phyloP scores from a whole-genome alignment of 768 basidiomycete species.

The Termitomyces sp. region DNA sequence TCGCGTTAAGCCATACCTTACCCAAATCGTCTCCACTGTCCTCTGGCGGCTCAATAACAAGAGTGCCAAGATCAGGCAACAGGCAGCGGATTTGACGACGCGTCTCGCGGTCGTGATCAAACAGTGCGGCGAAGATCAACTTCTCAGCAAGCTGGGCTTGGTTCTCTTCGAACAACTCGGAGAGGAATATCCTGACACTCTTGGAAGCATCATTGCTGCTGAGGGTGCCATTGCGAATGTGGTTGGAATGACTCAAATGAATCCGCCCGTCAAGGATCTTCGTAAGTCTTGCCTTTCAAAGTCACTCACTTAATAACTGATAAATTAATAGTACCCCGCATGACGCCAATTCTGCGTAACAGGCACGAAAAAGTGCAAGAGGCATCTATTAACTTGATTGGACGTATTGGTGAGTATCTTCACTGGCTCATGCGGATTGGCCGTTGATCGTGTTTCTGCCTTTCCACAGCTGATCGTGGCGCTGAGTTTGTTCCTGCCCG shows the following conservation, averaged over 20 bases:
- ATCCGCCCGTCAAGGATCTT: constrained; percentile 98
- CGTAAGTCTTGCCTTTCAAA: constrained; percentile 51
- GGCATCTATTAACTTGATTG: constrained; percentile 98
- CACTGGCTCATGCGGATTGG: not conserved
- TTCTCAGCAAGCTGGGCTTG: constrained; percentile 92
- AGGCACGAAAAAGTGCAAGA: constrained; percentile 99
- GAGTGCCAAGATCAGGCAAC: constrained; percentile 97
- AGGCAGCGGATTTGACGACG: constrained; percentile 98
- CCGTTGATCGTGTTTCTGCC: constrained; percentile 13
- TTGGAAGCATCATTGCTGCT: constrained; percentile 98
- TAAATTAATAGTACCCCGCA: constrained; percentile 78
- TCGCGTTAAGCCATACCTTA: constrained; percentile 97
- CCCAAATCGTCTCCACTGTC: constrained; percentile 97
- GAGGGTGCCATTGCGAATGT: constrained; percentile 99
- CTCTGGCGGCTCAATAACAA: constrained; percentile 99
- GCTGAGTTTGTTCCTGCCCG: constrained; percentile 98
- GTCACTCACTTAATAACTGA: not conserved
- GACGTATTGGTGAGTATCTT: constrained; percentile 73
- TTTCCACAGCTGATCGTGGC: constrained; percentile 80
- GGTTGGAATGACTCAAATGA: constrained; percentile 99
- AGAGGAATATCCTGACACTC: constrained; percentile 98
- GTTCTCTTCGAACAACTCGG: constrained; percentile 98
- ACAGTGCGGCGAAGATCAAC: constrained; percentile 94
- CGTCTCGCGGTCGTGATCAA: constrained; percentile 97
- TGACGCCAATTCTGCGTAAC: constrained; percentile 99